These are phyloP conservation scores for Fraxinus ornus DNA, from an alignment of 305 asterid genomes.

Conservation along the genomic window DNA sequence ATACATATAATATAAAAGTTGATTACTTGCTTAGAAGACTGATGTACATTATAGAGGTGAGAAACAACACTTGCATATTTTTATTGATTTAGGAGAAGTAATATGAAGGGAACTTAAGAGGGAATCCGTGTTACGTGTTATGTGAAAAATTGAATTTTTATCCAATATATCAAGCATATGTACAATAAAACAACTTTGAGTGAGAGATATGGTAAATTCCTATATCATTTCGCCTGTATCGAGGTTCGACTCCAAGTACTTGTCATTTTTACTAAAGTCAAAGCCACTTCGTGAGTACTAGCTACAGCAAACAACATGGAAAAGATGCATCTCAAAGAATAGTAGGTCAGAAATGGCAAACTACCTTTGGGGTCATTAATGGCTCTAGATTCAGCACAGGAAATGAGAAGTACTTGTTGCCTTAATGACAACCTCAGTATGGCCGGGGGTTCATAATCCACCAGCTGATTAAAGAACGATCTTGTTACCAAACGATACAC, in stretches of 20 bases:
- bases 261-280: background rate
- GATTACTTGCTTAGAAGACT: background rate
- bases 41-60: background rate
- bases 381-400: conserved; percentile 86
- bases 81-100: background rate
- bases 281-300: conserved; percentile 4
- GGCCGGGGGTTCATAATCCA: conserved; percentile 79
- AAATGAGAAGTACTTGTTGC: conserved; percentile 72
- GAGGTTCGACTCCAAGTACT: background rate
- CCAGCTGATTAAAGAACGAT: conserved; percentile 65
- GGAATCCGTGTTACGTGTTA: background rate
- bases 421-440: conserved; percentile 72
- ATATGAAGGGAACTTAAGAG: background rate
- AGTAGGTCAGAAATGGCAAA: conserved; percentile 24
- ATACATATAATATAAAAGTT: background rate
- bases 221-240: background rate
- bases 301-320: conserved; percentile 1
- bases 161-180: background rate
- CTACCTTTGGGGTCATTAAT: conserved; percentile 91
- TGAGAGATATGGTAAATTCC: background rate
- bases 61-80: background rate
- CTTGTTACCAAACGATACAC: conserved; percentile 83
- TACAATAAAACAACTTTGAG: background rate
- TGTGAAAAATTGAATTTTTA: background rate
- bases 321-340: conserved; percentile 8